Evolutionary conservation across 2,329 filamentous ascomycete species (phyloP), one percentile per base, ranked within the genome.

Genomic region (Tympanopsis confertula): DNA sequence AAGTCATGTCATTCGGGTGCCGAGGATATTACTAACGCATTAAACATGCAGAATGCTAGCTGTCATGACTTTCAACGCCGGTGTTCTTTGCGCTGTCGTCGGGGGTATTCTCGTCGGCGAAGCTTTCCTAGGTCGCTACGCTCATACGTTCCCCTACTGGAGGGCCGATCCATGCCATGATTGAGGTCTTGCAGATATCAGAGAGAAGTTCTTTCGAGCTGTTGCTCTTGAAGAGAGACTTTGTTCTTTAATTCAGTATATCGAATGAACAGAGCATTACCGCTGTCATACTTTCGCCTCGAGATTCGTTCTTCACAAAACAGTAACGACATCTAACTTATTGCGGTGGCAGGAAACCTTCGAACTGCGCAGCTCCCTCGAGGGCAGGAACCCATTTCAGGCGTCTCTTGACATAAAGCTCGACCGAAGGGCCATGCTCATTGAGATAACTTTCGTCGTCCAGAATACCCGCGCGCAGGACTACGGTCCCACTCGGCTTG

Each of bases 381-480:
- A 50, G 2, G 3, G 47, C 45, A 39, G 5, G 26, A 1, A 53
- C 3, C 53, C 53, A 55, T 3, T 30, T 30, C 2, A 53, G 13
- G 2, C 53, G 46, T n/a, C 45, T 12, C 14, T 26, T 18, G 18
- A 45, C 50, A 37, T 49, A 61, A 20, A 59, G 35, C 42, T 61
- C 57, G 12, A 36, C 47, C 20, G 45, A 36, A 1, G 56, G 57
- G 37, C 50, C 55, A 10, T 36, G 39, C 35, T 47, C 36, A 43
- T 54, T 47, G 42, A 60, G 35, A 20, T 53, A 19, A 5, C 37
- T 20, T 2, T 37, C 28, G 26, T 59, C 50, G 45, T 59, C 56
- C 14, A 59, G 45, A 4, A 60, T 52, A 5, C 56, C 58, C 1
- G 55, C 57, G 38, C 57, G 53, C 33, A 60, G 35, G 35, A 60